Evolutionary conservation across 1,139 yeast genomes (phyloP).

Genomic region (Nematodospora anomalae): DNA sequence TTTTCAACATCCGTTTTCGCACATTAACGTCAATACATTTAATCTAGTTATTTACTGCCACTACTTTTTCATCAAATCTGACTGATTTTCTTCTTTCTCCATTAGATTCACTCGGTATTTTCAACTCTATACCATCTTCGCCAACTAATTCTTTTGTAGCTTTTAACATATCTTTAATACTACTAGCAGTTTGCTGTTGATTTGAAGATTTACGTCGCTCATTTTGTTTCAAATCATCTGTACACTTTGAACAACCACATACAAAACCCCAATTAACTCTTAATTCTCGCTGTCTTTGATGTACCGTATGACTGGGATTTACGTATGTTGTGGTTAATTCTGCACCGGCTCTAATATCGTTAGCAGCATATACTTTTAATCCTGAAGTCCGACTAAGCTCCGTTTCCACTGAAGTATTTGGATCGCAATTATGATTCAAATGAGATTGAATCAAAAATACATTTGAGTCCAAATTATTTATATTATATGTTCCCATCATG

Average conservation of each 20-base stretch:
- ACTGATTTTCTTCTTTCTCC: conserved; percentile 69
- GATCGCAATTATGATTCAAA: conserved; percentile 75
- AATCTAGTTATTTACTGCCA: conserved; percentile 22
- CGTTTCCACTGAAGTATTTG: conserved; percentile 59
- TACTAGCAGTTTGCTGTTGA: conserved; percentile 28
- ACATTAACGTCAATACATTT: neutral
- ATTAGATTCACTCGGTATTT: conserved; percentile 34
- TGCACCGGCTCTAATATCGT: conserved; percentile 61
- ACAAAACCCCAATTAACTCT: conserved; percentile 82
- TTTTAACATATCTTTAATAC: conserved; percentile 48
- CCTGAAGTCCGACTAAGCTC: conserved; percentile 50
- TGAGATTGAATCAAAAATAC: conserved; percentile 66
- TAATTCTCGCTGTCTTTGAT: conserved; percentile 63
- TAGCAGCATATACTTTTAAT: conserved; percentile 58
- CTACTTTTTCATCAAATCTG: conserved; percentile 65
- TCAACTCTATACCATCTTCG: conserved; percentile 50
- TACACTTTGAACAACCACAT: conserved; percentile 71
- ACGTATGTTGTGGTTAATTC: conserved; percentile 73
- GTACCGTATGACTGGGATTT: conserved; percentile 62
- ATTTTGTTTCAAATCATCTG: conserved; percentile 48
- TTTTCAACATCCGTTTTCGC: neutral
- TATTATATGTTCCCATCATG: conserved; percentile 70
- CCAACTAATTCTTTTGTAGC: conserved; percentile 33
- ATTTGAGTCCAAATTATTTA: conserved; percentile 69
- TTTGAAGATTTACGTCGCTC: conserved; percentile 38